Base-by-base conservation (phyloP, 2,329 filamentous ascomycete genomes). In the Dissoconium aciculare region DNA sequence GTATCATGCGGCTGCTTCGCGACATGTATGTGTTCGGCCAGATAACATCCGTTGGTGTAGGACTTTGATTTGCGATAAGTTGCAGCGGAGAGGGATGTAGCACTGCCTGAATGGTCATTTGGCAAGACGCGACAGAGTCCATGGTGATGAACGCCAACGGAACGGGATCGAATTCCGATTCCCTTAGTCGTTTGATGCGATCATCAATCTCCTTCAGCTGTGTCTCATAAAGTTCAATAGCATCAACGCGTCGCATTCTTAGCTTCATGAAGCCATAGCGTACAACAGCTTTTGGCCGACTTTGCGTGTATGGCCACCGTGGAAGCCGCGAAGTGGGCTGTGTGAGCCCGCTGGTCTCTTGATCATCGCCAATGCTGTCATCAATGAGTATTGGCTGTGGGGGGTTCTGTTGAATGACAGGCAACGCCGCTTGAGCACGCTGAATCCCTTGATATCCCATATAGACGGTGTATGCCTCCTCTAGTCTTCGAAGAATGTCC, bases 21-120 rank as follows among this genome's bases (percentile, higher is more conserved):
- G 80, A 70, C 2, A 84, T 59, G 49, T 98, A 98, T 0, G 84
- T 95, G 49, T 95, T 94, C 39, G 67, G 68, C 89, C 91, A 98
- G 8, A 95, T 72, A n/a, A 98, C 75, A 51, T 95, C 87, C 0
- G 80, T 74, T 0, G 89, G 89, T 2, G 87, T 75, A 0, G 89
- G 89, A 3, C 87, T 85, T 15, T 79, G 69, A 36, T 83, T 85
- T 5, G 87, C 85, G 32, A 93, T 63, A 4, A 98, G 67, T 37
- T 80, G 78, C 35, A 85, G 76, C 0, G 91, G 89, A 8, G 80
- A 77, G 3, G 89, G 84, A 49, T 95, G 87, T 31, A 98, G 73
- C 8, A 92, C 76, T 3, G 89, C 85, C 56, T 98, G 89, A 26
- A 93, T 82, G 14, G 85, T 82, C 84, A 95, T 93, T 59, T 98